Conservation (phyloP, 768 basidiomycete species). For the Coprinopsis sp. region DNA sequence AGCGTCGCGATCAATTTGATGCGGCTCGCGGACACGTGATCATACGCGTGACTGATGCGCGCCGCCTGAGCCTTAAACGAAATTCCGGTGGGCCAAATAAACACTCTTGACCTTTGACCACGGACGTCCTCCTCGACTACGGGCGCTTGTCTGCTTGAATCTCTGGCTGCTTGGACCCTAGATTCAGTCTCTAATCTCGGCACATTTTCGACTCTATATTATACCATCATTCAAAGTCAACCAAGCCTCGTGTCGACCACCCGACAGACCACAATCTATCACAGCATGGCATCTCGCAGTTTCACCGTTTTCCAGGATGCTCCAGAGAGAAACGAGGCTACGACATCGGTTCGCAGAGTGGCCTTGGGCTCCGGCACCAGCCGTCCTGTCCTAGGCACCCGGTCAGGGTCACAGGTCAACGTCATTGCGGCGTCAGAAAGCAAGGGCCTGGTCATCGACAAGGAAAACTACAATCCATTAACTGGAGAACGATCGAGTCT, state of each 20-base stretch:
- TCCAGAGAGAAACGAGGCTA: slow-evolving; percentile 25
- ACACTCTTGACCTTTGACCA: too few species aligned
- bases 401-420: slow-evolving; percentile 26
- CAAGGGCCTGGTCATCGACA: slow-evolving; percentile 48
- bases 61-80: too few species aligned
- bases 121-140: too few species aligned
- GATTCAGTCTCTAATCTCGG: too few species aligned
- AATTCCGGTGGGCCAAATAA: too few species aligned
- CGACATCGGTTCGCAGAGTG: slow-evolving; percentile 23
- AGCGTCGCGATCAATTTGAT: too few species aligned
- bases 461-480: slow-evolving; percentile 75
- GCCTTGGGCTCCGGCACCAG: slow-evolving; percentile 25
- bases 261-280: slow-evolving; percentile 18
- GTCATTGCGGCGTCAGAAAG: slow-evolving; percentile 31
- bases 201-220: slow-evolving; percentile 1
- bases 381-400: slow-evolving; percentile 25
- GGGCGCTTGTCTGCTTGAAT: too few species aligned
- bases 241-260: slow-evolving; percentile 11
- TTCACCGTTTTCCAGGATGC: slow-evolving; percentile 65
- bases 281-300: slow-evolving; percentile 48
- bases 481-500: slow-evolving; percentile 59
- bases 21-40: too few species aligned
- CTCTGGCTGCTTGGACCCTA: too few species aligned
- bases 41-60: too few species aligned
- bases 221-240: slow-evolving; percentile 7